A percentile compares a stretch with the other conserved stretches of the same genome.
phyloP scores from a whole-genome alignment of 176 grass and related monocot genomes.

The Coix lacrymajobi region DNA sequence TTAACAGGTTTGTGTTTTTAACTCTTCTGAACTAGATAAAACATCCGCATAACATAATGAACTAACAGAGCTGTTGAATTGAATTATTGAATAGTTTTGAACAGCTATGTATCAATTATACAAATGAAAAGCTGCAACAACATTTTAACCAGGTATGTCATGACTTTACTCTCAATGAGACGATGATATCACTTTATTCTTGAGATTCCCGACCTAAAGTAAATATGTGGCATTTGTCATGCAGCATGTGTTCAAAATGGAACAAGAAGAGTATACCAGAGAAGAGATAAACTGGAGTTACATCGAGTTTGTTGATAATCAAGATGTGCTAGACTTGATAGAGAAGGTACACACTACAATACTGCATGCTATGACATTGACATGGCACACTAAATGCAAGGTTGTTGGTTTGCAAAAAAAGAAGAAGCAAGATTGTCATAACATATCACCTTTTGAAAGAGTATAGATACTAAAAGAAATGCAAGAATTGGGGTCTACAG shows the following conservation, averaged over 20 bases:
- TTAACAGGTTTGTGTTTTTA: slow-evolving; percentile 72
- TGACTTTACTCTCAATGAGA: slow-evolving; percentile 3
- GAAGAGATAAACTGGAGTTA: slow-evolving; percentile 99
- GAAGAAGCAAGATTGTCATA: not conserved
- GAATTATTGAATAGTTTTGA: slow-evolving; percentile 61
- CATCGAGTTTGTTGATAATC: slow-evolving; percentile 99
- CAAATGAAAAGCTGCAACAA: slow-evolving; percentile 98
- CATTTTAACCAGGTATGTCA: slow-evolving; percentile 95
- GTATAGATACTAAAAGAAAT: slow-evolving; percentile 16
- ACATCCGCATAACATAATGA: not conserved
- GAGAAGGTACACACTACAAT: slow-evolving; percentile 70
- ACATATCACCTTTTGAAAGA: slow-evolving; percentile 4
- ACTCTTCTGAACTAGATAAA: not conserved
- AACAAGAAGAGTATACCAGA: slow-evolving; percentile 97
- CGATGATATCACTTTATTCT: not conserved
- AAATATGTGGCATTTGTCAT: slow-evolving; percentile 33
- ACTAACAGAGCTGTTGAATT: slow-evolving; percentile 25
- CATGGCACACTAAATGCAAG: not conserved
- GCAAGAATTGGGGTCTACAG: slow-evolving; percentile 4
- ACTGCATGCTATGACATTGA: slow-evolving; percentile 19
- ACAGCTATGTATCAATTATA: slow-evolving; percentile 99
- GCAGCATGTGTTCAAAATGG: slow-evolving; percentile 99
- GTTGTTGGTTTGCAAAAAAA: not conserved
- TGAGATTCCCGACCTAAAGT: slow-evolving; percentile 19
- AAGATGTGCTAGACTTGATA: slow-evolving; percentile 97